A percentile compares a stretch with the other conserved stretches of the same genome.
phyloP scores from a whole-genome alignment of 192 early-diverging fungal genomes.

The Anaeromyces robustus region DNA sequence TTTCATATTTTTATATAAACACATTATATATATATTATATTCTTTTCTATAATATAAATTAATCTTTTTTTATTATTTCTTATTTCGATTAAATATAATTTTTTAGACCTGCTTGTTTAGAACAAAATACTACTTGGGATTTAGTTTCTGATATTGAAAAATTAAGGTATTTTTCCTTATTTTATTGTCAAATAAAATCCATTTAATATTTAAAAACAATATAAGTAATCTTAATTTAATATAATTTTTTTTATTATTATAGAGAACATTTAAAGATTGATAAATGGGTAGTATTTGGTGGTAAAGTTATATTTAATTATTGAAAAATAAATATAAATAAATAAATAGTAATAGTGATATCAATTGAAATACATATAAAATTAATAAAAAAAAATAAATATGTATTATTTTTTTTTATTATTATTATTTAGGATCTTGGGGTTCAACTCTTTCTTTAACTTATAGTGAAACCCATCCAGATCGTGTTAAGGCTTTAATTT shows the following conservation, averaged over 20 bases:
- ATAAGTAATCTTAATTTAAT: too few species aligned
- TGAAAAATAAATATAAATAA: too few species aligned
- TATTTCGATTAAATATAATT: background rate
- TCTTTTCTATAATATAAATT: too few species aligned
- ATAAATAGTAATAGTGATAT: too few species aligned
- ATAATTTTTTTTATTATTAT: background rate
- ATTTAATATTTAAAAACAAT: too few species aligned
- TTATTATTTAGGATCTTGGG: conserved; percentile 28
- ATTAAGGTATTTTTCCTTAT: conserved; percentile 12
- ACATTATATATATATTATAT: too few species aligned
- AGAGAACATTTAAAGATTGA: conserved; percentile 39
- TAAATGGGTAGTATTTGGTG: conserved; percentile 63
- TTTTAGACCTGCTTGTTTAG: conserved; percentile 26
- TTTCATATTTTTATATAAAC: too few species aligned
- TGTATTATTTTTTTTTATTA: background rate
- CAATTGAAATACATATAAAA: too few species aligned
- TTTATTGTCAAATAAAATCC: too few species aligned
- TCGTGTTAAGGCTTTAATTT: conserved; percentile 43
- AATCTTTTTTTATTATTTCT: background rate
- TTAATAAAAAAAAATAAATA: background rate
- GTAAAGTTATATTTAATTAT: too few species aligned
- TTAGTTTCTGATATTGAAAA: conserved; percentile 49
- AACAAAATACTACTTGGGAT: conserved; percentile 51
- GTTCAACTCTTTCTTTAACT: conserved; percentile 28
- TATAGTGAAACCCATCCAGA: conserved; percentile 46